Evolutionary conservation across 495 filamentous ascomycete genomes (phyloP), one percentile per base, ranked within the genome.

Genomic region (Symbiotaphrina buchneri): DNA sequence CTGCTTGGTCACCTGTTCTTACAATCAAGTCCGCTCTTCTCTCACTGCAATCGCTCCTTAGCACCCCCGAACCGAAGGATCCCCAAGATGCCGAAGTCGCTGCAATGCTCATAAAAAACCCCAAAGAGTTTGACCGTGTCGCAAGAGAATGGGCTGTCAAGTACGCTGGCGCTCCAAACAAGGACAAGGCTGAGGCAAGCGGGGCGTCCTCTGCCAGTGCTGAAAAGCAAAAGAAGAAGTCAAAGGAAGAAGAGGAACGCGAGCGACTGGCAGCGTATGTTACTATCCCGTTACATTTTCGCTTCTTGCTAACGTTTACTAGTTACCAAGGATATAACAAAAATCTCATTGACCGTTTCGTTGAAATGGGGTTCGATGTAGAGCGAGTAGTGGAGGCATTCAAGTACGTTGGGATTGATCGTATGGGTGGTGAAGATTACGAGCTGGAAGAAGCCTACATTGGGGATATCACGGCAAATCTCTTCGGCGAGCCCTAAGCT

Each of bases 71-170:
- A 51, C 87, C 87, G 5, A 87, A 85, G 39, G 87, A 97, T 43
- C 87, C 87, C 2, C 87, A 97, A 52, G 87, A 97, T 48, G 83
- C 82, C 21, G 84, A 94, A 50, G 87, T 95, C 2, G 87, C 87
- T 4, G 69, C 63, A 39, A 92, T 92, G 84, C 62, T 95, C 44
- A 62, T 93, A 15, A 61, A 68, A 7, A 62, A 72, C 24, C 79
- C 78, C 0, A 63, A 74, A 29, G 68, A 72, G 30, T 97, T 93
- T 39, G 68, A 78, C 30, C 65, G 70, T 24, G 72, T 79, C 38
- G 87, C 87, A 0, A 64, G 83, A 29, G 77, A 92, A 41, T 97
- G 87, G 87, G 78, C 87, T 17, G 61, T 80, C 14, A 63, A 68
- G 40, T 68, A 90, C 51, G 87, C 90, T 5, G 68, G 69, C 11